Percentiles rank a stretch among this genome's conserved stretches.
phyloP scores from a whole-genome alignment of 2,329 filamentous ascomycete species.

The Exophiala alcalophila region DNA sequence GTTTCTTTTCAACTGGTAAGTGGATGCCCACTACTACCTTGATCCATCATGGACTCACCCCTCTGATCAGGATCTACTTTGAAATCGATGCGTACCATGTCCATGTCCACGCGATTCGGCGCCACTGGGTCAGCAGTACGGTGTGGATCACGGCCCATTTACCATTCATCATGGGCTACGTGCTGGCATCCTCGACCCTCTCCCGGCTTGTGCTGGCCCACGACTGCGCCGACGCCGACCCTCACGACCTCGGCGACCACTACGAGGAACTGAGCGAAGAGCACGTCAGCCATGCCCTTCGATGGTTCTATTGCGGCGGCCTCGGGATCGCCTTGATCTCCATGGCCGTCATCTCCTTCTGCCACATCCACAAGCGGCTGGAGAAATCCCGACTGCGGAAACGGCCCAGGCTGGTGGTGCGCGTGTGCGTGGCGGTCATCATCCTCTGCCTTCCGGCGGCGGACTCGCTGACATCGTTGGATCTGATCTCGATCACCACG shows the following conservation, averaged over 20 bases:
- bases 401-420: conserved; percentile 50
- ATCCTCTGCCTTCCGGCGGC: conserved; percentile 57
- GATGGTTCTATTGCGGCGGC: conserved; percentile 65
- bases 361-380: conserved; percentile 56
- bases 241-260: conserved; percentile 50
- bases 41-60: background rate
- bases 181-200: conserved; percentile 55
- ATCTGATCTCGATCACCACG: conserved; percentile 48
- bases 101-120: conserved; percentile 59
- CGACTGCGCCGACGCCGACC: conserved; percentile 51
- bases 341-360: conserved; percentile 55
- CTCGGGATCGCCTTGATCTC: conserved; percentile 54
- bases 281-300: conserved; percentile 53
- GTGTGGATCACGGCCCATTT: conserved; percentile 58
- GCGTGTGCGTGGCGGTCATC: conserved; percentile 50
- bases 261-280: conserved; percentile 51
- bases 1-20: conserved; percentile 22
- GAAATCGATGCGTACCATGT: conserved; percentile 60
- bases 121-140: conserved; percentile 45
- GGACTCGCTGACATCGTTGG: conserved; percentile 43
- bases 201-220: conserved; percentile 58
- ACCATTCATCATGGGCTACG: conserved; percentile 62
- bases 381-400: conserved; percentile 51
- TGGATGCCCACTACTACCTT: background rate
- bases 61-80: conserved; percentile 59